Evolutionary conservation across 2,329 filamentous ascomycete genomes (phyloP).

Genomic region (Cladosporium sp.): DNA sequence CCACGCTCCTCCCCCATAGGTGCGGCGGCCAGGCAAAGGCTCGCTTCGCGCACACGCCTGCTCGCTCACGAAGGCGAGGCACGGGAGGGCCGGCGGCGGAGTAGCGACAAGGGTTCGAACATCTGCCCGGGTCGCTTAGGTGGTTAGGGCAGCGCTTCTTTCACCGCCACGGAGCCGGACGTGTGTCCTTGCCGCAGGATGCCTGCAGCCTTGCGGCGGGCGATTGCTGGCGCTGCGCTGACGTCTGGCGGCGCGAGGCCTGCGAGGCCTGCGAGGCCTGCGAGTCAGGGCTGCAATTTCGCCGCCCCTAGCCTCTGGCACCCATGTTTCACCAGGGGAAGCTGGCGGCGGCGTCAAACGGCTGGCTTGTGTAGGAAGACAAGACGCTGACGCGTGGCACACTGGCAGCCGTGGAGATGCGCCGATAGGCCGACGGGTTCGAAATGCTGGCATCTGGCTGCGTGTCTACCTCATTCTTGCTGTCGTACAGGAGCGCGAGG

Average conservation of each 20-base stretch:
- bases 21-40: not conserved
- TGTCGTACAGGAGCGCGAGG: not conserved
- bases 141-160: conserved; percentile 1
- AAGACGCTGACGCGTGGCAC: not conserved
- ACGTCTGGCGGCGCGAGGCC: not conserved
- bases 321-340: not conserved
- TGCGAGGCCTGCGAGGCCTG: not conserved
- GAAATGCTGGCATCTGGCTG: not conserved
- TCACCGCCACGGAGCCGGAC: not conserved
- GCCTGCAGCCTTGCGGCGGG: not conserved
- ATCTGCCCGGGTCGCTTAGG: not conserved
- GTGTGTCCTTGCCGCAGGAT: no score
- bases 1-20: not conserved
- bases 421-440: not conserved
- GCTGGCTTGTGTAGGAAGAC: not conserved
- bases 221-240: not conserved
- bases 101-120: no score
- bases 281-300: not conserved
- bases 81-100: no score
- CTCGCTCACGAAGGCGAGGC: not conserved
- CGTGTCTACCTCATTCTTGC: not conserved
- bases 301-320: not conserved
- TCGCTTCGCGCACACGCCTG: not conserved
- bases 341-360: not conserved
- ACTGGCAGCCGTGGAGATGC: not conserved